phyloP scores from a whole-genome alignment of 2,329 filamentous ascomycete genomes.

The Daldinia sp. region DNA sequence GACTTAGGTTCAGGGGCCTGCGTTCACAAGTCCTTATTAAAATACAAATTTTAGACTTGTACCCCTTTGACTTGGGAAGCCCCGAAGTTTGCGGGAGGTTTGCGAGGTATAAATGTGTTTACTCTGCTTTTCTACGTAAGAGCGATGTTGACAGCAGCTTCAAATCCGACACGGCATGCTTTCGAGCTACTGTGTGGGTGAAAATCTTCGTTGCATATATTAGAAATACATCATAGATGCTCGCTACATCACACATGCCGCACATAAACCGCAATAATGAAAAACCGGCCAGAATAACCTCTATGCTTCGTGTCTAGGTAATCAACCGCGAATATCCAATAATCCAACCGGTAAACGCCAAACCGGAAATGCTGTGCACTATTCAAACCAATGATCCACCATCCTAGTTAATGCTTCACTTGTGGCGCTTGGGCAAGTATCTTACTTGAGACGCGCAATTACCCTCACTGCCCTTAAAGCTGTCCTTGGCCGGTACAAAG shows the following conservation, averaged over 20 bases:
- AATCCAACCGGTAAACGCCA: constrained; percentile 18
- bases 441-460: constrained; percentile 52
- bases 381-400: constrained; percentile 5
- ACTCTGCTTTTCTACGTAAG: not conserved
- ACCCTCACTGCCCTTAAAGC: constrained; percentile 49
- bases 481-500: constrained; percentile 55
- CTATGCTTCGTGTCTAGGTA: not conserved
- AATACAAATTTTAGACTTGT: too few relatives aligned
- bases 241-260: not conserved
- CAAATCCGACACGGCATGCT: not conserved
- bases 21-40: too few relatives aligned
- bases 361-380: constrained; percentile 3
- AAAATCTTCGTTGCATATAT: not conserved
- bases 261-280: not conserved
- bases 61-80: not conserved
- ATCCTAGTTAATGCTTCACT: constrained; percentile 1
- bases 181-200: too few relatives aligned
- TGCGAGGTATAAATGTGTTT: not conserved
- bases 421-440: constrained; percentile 51
- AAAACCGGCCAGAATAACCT: not conserved
- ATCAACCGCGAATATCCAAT: not conserved
- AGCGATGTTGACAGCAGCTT: not conserved
- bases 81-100: not conserved
- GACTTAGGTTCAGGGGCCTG: too few relatives aligned
- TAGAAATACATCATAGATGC: not conserved